A percentile compares a stretch with the other conserved stretches of the same genome.
These are phyloP conservation scores for Wilcoxina mikolae DNA, from an alignment of 495 filamentous ascomycete genomes.

Conservation along the genomic window DNA sequence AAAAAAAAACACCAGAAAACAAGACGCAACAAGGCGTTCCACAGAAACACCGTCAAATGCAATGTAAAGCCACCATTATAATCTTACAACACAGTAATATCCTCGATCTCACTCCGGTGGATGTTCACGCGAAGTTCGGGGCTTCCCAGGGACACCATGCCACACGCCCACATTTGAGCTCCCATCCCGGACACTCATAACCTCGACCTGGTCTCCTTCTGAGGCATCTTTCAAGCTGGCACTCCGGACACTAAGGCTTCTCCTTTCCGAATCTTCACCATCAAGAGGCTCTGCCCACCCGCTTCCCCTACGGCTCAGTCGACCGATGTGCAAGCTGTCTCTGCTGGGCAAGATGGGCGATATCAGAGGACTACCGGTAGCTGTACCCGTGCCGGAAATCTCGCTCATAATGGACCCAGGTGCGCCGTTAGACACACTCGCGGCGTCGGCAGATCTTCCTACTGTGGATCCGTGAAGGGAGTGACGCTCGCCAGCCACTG, in stretches of 20 bases:
- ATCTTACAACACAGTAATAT: background rate
- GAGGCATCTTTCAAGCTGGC: conserved; percentile 5
- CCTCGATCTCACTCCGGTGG: background rate
- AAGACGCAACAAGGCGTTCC: background rate
- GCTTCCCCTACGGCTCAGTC: conserved; percentile 8
- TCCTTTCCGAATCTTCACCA: conserved; percentile 8
- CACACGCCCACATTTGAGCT: conserved; percentile 23
- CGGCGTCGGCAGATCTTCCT: conserved; percentile 13
- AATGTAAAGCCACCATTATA: background rate
- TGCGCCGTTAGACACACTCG: conserved; percentile 12
- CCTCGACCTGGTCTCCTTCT: conserved; percentile 11
- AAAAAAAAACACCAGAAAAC: background rate
- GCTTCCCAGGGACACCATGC: conserved; percentile 21
- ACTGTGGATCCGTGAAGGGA: conserved; percentile 14
- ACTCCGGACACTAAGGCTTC: conserved; percentile 14
- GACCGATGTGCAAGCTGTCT: conserved; percentile 13
- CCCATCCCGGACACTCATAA: conserved; percentile 20
- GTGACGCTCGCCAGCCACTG: conserved; percentile 13
- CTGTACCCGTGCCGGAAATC: conserved; percentile 7
- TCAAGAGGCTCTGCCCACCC: conserved; percentile 12
- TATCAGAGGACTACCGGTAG: conserved; percentile 9
- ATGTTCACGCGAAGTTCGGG: background rate
- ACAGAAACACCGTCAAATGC: background rate
- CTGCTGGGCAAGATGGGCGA: conserved; percentile 6
- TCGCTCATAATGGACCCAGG: conserved; percentile 17